Evolutionary conservation across 108 stramenopile genomes (phyloP), one percentile per base, ranked within the genome.

Genomic region (Asterionellopsis glacialis): DNA sequence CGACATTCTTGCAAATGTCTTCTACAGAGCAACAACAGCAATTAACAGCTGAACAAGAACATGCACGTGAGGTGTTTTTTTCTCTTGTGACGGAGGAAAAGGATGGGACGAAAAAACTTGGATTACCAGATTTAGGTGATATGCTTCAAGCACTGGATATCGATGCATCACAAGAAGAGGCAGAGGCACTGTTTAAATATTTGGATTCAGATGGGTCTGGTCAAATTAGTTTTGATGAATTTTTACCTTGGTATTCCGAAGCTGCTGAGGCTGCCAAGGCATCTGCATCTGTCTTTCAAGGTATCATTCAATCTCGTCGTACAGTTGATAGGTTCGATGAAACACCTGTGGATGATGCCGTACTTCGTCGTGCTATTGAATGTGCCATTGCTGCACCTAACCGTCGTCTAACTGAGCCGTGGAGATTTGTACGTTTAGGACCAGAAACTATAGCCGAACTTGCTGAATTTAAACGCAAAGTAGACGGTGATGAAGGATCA

Each of bases 321-420:
- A 82, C 86, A 13, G 69, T 87, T 0, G 42, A 82, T 43, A 65
- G 70, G 41, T 87, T 87, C 45, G 86, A 87, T 45, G 52, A 76
- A 41, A 84, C 80, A 1, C 77, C 72, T 41, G 83, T 87, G 9
- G 68, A 68, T 51, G 80, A 84, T 41, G 83, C 65, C 21, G 80
- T 84, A 15, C 26, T 87, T 25, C 24, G 69, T 28, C 68, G 81
- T 26, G 86, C 86, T 16, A 50, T 87, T n/a, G 69, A 77, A 41
- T 81, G 80, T 65, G 86, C 86, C 21, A 87, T 84, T 44, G 73
- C 79, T 3, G 86, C 86, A 7, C 86, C 86, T 9, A 87, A 87
- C 57, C 65, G 81, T 26, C 65, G 69, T 14, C 24, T 60, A 1
- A 84, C 67, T 21, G 86, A 87, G 50, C 86, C 86, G 10, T 87